Evolutionary conservation across 78 protist genomes (phyloP).

Genomic region (Salpingoeca rosetta): DNA sequence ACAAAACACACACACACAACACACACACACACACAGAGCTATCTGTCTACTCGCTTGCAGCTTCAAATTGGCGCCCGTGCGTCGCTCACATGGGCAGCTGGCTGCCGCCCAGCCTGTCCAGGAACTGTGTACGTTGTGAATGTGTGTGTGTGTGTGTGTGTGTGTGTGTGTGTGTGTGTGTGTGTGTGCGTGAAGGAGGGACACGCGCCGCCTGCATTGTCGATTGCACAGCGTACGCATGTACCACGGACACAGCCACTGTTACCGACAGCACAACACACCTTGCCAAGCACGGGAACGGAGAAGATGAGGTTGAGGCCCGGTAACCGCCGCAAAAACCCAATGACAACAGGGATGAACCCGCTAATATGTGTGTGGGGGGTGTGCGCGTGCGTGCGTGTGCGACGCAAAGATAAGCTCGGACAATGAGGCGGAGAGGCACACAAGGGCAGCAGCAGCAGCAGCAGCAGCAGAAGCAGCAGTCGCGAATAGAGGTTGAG

Average conservation of each 20-base stretch:
- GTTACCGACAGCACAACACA: background rate
- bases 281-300: slow-evolving; percentile 6
- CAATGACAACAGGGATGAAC: slow-evolving; percentile 20
- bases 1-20: no score
- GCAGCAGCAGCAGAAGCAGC: no score
- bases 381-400: background rate
- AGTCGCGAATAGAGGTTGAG: background rate
- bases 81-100: no score
- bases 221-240: background rate
- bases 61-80: no score
- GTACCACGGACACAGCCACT: background rate
- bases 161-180: no score
- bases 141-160: no score
- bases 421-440: background rate
- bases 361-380: background rate
- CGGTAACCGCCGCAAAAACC: slow-evolving; percentile 14
- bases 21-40: no score
- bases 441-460: background rate
- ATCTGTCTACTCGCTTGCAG: no score
- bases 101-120: no score
- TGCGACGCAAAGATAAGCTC: background rate
- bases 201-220: no score
- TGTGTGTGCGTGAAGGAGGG: no score
- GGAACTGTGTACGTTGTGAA: no score
- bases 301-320: background rate